A percentile compares a stretch with the other conserved stretches of the same genome.
Conservation (phyloP, 768 basidiomycete genomes). For the Boletus coccyginus region DNA sequence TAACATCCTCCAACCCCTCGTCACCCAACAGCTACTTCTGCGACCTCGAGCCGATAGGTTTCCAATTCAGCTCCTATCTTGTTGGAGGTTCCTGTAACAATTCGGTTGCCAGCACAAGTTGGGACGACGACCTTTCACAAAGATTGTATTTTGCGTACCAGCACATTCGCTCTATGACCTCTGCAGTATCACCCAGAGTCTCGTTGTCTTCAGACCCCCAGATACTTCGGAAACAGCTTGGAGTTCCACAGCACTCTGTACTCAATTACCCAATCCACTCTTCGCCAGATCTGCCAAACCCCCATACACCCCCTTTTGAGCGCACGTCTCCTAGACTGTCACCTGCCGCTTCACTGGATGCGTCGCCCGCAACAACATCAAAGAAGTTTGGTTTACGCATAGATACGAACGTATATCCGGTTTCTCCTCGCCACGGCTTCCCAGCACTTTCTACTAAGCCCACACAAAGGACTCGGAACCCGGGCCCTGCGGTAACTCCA, state of each 20-base stretch:
- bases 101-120: neutral
- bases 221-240: conserved; percentile 28
- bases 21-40: neutral
- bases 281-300: conserved; percentile 25
- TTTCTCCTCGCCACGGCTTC: neutral
- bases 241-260: conserved; percentile 31
- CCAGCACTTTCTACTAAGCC: neutral
- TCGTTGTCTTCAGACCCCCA: conserved; percentile 25
- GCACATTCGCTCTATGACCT: conserved; percentile 22
- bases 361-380: neutral
- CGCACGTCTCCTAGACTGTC: neutral
- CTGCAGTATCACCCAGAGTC: conserved; percentile 5
- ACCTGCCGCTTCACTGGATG: neutral
- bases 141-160: conserved; percentile 24
- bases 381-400: conserved; percentile 1
- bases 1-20: neutral
- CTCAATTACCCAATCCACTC: conserved; percentile 17
- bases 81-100: neutral
- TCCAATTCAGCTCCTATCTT: neutral
- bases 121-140: conserved; percentile 19
- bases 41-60: neutral
- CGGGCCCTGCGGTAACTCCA: neutral
- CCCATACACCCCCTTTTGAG: conserved; percentile 8
- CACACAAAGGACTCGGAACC: neutral
- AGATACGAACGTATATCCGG: conserved; percentile 2